phyloP scores from a whole-genome alignment of 768 basidiomycete genomes.

The Amanita pallidorosea region DNA sequence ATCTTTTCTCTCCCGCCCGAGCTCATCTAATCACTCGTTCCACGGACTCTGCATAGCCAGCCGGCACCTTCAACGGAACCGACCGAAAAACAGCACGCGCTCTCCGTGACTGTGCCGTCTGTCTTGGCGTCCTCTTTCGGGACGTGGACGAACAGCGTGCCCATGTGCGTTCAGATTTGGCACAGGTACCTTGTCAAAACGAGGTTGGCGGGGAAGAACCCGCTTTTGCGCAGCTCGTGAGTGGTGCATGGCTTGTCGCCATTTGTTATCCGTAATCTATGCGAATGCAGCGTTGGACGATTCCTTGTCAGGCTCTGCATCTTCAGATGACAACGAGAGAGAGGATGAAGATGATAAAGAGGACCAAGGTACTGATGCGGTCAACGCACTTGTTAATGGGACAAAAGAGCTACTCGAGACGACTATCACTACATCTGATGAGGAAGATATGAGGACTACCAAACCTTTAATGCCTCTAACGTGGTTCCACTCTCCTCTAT shows the following conservation, averaged over 20 bases:
- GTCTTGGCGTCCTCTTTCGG: constrained; percentile 58
- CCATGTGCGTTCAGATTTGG: too few species aligned
- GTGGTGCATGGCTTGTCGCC: too few species aligned
- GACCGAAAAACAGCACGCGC: neutral
- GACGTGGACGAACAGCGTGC: too few species aligned
- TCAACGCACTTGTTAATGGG: constrained; percentile 50
- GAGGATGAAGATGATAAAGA: too few species aligned
- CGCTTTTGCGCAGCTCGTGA: too few species aligned
- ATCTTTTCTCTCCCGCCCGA: constrained; percentile 64
- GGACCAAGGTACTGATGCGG: too few species aligned
- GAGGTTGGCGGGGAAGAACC: too few species aligned
- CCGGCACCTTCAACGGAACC: neutral
- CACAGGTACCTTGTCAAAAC: too few species aligned
- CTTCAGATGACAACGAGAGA: constrained; percentile 41
- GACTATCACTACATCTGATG: constrained; percentile 6
- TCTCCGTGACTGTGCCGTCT: constrained; percentile 46
- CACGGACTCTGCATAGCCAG: constrained; percentile 15
- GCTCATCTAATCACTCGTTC: constrained; percentile 59
- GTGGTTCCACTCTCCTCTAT: constrained; percentile 86
- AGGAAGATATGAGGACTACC: constrained; percentile 5
- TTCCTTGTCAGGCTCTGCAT: constrained; percentile 88
- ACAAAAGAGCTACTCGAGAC: constrained; percentile 29
- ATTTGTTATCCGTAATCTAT: neutral
- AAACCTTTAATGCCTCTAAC: constrained; percentile 55
- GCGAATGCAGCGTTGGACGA: constrained; percentile 56